Conservation (phyloP, 108 stramenopile genomes). For the Bacterosira constricta region DNA sequence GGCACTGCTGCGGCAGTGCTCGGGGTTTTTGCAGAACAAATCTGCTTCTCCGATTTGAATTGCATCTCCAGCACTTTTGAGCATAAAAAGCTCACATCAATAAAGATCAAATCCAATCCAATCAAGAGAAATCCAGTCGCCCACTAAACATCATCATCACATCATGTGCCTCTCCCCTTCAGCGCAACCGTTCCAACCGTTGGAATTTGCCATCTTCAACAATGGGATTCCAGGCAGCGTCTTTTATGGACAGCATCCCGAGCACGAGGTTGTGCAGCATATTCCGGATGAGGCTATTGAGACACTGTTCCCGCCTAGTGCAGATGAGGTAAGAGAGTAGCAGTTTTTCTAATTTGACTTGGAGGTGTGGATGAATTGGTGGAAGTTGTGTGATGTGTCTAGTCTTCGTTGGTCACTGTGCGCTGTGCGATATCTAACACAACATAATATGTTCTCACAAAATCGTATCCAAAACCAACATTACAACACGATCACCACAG, state of each 20-base stretch:
- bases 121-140: too few species aligned
- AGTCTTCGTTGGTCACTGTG: too few species aligned
- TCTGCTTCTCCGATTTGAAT: too few species aligned
- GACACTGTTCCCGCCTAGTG: constrained; percentile 38
- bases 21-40: too few species aligned
- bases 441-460: too few species aligned
- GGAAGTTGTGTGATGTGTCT: too few species aligned
- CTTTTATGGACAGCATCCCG: constrained; percentile 33
- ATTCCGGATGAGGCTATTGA: constrained; percentile 45
- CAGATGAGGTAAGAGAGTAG: constrained; percentile 41
- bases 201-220: constrained; percentile 51
- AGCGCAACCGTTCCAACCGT: constrained; percentile 38
- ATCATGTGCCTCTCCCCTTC: constrained; percentile 33
- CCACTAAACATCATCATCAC: background rate
- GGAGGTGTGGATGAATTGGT: background rate
- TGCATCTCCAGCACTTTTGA: too few species aligned
- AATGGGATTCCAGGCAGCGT: constrained; percentile 36
- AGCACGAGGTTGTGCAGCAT: constrained; percentile 43
- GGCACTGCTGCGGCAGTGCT: too few species aligned
- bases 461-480: too few species aligned
- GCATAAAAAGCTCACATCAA: too few species aligned
- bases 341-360: background rate
- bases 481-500: background rate
- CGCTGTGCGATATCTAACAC: too few species aligned
- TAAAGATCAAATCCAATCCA: too few species aligned